Percentiles rank a stretch among this genome's conserved stretches.
These are phyloP conservation scores for Apiotrichum porosum DNA, from an alignment of 1,284 basidiomycete species.

Conservation along the genomic window DNA sequence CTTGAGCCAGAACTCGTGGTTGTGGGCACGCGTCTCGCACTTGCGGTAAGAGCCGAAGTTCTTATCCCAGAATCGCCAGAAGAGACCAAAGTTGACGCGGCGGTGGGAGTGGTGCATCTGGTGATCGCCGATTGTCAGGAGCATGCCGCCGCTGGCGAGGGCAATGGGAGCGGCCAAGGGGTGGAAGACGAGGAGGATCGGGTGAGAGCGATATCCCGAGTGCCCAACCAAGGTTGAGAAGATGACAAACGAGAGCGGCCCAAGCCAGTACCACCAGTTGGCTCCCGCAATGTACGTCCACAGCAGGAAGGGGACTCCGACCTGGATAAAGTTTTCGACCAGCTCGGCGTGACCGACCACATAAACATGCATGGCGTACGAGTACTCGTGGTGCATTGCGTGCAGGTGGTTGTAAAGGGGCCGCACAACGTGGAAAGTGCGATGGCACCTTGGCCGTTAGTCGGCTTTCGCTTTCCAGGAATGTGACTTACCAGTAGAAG, in stretches of 20 bases:
- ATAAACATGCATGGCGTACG: conserved; percentile 7
- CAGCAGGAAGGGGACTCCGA: neutral
- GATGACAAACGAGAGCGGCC: neutral
- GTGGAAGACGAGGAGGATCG: conserved; percentile 1
- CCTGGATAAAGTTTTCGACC: conserved; percentile 5
- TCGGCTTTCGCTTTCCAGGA: too few species aligned
- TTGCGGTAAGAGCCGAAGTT: conserved; percentile 1
- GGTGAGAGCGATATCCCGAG: conserved; percentile 5
- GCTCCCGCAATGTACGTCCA: conserved; percentile 4
- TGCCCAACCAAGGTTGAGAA: conserved; percentile 6
- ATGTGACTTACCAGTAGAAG: too few species aligned
- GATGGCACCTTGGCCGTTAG: too few species aligned
- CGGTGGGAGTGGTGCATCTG: conserved; percentile 6
- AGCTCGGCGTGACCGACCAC: conserved; percentile 7
- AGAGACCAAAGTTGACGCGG: conserved; percentile 6
- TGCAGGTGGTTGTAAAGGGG: conserved; percentile 1
- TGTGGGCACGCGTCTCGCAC: conserved; percentile 1
- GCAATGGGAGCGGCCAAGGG: neutral
- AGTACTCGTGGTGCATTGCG: conserved; percentile 9
- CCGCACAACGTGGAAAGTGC: conserved; percentile 1
- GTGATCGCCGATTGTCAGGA: conserved; percentile 4
- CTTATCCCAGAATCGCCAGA: conserved; percentile 5
- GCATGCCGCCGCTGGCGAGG: neutral
- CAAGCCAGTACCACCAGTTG: conserved; percentile 7
- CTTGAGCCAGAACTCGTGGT: neutral